phyloP scores from a whole-genome alignment of 768 basidiomycete species.

The Phlegmacium glaucopus region DNA sequence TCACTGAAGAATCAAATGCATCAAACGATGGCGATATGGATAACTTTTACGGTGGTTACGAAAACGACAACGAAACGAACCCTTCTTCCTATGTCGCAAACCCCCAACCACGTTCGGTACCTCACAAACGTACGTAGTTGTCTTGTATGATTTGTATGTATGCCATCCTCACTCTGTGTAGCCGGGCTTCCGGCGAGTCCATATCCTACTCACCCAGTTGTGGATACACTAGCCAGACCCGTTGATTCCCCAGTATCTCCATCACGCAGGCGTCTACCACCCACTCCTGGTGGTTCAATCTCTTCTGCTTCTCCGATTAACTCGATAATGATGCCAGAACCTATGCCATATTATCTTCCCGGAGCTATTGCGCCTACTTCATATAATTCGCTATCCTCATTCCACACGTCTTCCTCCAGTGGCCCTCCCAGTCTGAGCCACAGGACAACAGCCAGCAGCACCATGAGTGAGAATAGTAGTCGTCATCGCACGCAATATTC shows the following conservation, averaged over 20 bases:
- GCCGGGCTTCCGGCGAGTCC: constrained; percentile 16
- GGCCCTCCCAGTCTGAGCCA: constrained; percentile 15
- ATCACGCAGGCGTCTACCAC: constrained; percentile 38
- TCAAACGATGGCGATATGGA: constrained; percentile 32
- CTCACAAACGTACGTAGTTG: constrained; percentile 6
- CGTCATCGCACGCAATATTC: constrained; percentile 16
- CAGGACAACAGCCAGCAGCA: constrained; percentile 11
- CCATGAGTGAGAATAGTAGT: constrained; percentile 7
- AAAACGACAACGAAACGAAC: constrained; percentile 19
- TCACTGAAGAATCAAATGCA: constrained; percentile 40
- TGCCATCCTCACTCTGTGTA: constrained; percentile 3
- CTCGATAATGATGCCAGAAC: constrained; percentile 38
- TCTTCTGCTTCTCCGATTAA: constrained; percentile 23
- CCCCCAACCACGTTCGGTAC: constrained; percentile 3
- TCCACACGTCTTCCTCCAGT: constrained; percentile 22
- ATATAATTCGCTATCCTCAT: constrained; percentile 20
- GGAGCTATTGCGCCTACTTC: constrained; percentile 19
- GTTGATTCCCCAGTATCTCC: constrained; percentile 24
- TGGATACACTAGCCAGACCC: constrained; percentile 14
- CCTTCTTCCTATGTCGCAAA: constrained; percentile 10
- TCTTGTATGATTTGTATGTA: constrained; percentile 1
- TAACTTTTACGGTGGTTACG: constrained; percentile 36
- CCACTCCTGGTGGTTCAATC: constrained; percentile 36
- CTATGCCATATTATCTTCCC: constrained; percentile 35
- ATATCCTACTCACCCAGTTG: constrained; percentile 11